Base-by-base conservation (phyloP, 2,329 filamentous ascomycete genomes). In the Calycina herbarum region DNA sequence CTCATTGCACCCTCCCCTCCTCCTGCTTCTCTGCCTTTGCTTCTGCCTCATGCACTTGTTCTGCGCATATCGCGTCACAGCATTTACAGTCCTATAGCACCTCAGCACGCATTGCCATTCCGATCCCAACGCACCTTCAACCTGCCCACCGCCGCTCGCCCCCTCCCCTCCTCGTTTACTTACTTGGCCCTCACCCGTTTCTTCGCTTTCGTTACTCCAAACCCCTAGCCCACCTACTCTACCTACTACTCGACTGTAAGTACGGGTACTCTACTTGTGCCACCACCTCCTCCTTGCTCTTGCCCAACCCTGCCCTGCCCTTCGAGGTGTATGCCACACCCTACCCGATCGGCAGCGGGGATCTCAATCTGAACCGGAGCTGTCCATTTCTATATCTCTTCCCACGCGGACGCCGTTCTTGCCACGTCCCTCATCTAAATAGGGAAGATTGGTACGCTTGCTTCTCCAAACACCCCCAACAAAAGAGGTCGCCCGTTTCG, bases 341-440 rank as follows among this genome's bases (percentile, higher is more conserved):
- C 42, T 60, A 31, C n/a, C 48, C 48, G 48, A 51, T 51, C 48
- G 48, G 48, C 48, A 51, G 20, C 66, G 58, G 61, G 68, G 65
- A 66, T 68, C 48, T 64, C 38, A 42, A 56, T 66, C 63, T 64
- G 31, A 64, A 58, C 64, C 61, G 62, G 65, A 51, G 54, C 57
- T 51, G 58, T 48, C 51, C 51, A 33, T 59, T 63, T 68, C 40
- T 67, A 69, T 70, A 69, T 69, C 67, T 68, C 64, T 65, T 68
- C 67, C 59, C 57, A 57, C 64, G 42, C 61, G 58, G 42, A 42
- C 57, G 45, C 66, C 59, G 33, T 62, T 56, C 58, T 65, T 61
- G 33, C 61, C 20, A 57, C 29, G 20, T 33, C 51, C 33, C 38
- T 38, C 62, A 35, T 54, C 45, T 54, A 45, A 62, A 56, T 54